phyloP scores from a whole-genome alignment of 2,329 filamentous ascomycete species.

The Cordyceps cateniannulata region DNA sequence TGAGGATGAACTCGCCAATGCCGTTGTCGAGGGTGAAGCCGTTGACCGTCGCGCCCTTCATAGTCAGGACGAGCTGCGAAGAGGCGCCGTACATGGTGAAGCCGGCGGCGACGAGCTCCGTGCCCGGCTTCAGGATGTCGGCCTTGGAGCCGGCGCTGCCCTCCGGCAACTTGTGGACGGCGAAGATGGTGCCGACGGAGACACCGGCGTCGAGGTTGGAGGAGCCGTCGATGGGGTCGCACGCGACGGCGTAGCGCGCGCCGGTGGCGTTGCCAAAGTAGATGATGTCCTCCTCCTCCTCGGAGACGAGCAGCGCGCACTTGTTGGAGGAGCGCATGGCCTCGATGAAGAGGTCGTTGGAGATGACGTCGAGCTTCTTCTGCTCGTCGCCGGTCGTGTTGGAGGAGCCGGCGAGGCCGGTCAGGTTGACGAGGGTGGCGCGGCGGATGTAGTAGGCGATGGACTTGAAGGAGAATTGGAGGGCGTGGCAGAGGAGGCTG shows the following conservation, averaged over 20 bases:
- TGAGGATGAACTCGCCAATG: conserved; percentile 97
- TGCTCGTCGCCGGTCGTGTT: conserved; percentile 97
- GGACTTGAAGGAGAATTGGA: conserved; percentile 99
- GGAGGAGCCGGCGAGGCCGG: conserved; percentile 86
- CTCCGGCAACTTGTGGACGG: conserved; percentile 81
- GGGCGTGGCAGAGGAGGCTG: conserved; percentile 90
- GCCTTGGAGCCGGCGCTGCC: conserved; percentile 68
- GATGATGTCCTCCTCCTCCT: conserved; percentile 93
- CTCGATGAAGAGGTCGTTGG: conserved; percentile 94
- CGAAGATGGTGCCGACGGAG: conserved; percentile 96
- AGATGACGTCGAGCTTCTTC: conserved; percentile 99
- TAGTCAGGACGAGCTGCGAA: conserved; percentile 92
- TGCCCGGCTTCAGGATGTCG: conserved; percentile 83
- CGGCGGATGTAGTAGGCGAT: conserved; percentile 99
- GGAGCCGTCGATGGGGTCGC: conserved; percentile 95
- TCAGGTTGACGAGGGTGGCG: conserved; percentile 90
- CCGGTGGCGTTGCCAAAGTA: conserved; percentile 71
- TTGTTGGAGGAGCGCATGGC: conserved; percentile 91
- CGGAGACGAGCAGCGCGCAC: conserved; percentile 88
- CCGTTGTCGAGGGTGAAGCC: conserved; percentile 97
- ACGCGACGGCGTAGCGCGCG: conserved; percentile 88
- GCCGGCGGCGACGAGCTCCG: conserved; percentile 86
- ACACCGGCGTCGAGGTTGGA: conserved; percentile 98
- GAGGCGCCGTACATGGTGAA: conserved; percentile 99
- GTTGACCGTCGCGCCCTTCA: conserved; percentile 87